A percentile compares a stretch with the other conserved stretches of the same genome.
phyloP scores from a whole-genome alignment of 1,284 basidiomycete species.

The Pseudozyma hubeiensis region DNA sequence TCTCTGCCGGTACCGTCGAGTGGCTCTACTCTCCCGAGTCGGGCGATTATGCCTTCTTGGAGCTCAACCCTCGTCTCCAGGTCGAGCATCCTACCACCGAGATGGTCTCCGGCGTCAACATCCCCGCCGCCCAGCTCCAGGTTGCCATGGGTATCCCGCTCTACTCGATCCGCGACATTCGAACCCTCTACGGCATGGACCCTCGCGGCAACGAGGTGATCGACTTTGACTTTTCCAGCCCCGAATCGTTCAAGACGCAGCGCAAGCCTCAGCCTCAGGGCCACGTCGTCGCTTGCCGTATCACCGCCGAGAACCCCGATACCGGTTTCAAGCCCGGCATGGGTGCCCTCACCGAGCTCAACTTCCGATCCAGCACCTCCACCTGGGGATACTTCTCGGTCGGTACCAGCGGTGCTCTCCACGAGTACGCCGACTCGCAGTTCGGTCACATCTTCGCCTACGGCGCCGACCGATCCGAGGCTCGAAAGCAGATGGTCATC shows the following conservation, averaged over 20 bases:
- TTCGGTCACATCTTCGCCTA: conserved; percentile 99
- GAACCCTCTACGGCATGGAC: conserved; percentile 84
- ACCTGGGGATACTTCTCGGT: conserved; percentile 98
- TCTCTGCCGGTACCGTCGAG: conserved; percentile 98
- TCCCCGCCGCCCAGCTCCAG: conserved; percentile 96
- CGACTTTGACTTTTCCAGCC: conserved; percentile 86
- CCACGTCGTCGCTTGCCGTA: conserved; percentile 98
- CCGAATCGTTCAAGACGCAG: conserved; percentile 86
- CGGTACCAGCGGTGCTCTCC: conserved; percentile 90
- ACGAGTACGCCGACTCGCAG: conserved; percentile 84
- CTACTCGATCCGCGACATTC: conserved; percentile 94
- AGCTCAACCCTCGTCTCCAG: conserved; percentile 98
- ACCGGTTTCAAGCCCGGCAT: conserved; percentile 99
- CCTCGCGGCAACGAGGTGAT: conserved; percentile 70
- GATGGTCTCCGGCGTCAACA: conserved; percentile 98
- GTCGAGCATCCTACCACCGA: conserved; percentile 97
- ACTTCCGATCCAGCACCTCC: conserved; percentile 94
- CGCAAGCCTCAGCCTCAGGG: conserved; percentile 97
- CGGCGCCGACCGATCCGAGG: conserved; percentile 93
- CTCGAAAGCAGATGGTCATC: conserved; percentile 99
- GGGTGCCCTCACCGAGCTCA: conserved; percentile 95
- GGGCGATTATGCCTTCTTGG: conserved; percentile 95
- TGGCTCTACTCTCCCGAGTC: conserved; percentile 95
- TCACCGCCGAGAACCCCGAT: conserved; percentile 99
- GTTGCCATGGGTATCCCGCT: conserved; percentile 98